Evolutionary conservation across 2,329 filamentous ascomycete genomes (phyloP).

Genomic region (Nannizzia gypsea): DNA sequence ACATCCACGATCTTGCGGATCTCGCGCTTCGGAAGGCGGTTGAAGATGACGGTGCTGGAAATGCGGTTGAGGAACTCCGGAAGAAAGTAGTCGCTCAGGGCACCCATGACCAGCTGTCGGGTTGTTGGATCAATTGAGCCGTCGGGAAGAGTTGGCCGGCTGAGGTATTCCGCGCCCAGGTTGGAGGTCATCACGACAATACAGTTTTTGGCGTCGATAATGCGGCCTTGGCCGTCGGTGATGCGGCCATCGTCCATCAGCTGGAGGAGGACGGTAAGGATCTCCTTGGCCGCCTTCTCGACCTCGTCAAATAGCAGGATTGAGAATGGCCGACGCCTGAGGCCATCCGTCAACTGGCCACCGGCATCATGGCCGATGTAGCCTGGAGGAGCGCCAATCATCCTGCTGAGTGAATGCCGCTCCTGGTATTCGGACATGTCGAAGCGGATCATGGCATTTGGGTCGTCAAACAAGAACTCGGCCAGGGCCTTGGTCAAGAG

Average conservation of each 20-base stretch:
- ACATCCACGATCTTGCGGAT: slow-evolving; percentile 95
- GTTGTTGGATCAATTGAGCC: slow-evolving; percentile 79
- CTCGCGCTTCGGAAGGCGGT: slow-evolving; percentile 77
- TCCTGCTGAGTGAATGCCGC: slow-evolving; percentile 82
- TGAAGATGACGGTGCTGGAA: slow-evolving; percentile 93
- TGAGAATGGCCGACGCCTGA: slow-evolving; percentile 90
- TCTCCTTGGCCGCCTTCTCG: slow-evolving; percentile 96
- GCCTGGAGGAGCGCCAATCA: slow-evolving; percentile 94
- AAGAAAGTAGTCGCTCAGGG: slow-evolving; percentile 89
- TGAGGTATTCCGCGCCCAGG: slow-evolving; percentile 85
- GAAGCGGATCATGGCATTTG: slow-evolving; percentile 96
- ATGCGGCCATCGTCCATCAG: slow-evolving; percentile 99
- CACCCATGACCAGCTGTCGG: slow-evolving; percentile 76
- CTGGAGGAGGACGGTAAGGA: slow-evolving; percentile 92
- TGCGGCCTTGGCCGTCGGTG: slow-evolving; percentile 89
- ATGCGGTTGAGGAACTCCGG: slow-evolving; percentile 99
- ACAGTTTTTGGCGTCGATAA: slow-evolving; percentile 93
- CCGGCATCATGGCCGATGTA: slow-evolving; percentile 96
- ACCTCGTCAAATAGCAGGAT: slow-evolving; percentile 97
- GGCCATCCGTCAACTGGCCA: slow-evolving; percentile 86
- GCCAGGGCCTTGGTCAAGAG: slow-evolving; percentile 91
- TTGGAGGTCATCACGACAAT: slow-evolving; percentile 99
- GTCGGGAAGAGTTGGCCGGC: slow-evolving; percentile 63
- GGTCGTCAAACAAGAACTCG: slow-evolving; percentile 94
- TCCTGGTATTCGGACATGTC: slow-evolving; percentile 99